Evolutionary conservation across 1,284 basidiomycete species (phyloP).

Genomic region (Hymenochaete sp.): DNA sequence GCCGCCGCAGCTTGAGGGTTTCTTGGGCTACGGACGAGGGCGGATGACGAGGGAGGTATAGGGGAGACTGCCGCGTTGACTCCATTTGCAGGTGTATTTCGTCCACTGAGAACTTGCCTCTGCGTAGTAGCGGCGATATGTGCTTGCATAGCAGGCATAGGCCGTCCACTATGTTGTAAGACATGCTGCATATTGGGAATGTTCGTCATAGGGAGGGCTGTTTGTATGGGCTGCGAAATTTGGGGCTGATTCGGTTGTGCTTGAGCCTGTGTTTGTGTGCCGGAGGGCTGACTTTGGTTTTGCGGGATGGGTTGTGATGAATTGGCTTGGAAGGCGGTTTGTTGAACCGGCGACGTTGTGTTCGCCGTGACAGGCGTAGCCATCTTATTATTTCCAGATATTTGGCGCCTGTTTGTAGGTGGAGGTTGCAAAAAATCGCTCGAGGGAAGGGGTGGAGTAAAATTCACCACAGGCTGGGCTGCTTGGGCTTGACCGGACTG

Average conservation of each 20-base stretch:
- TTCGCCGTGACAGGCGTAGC: slow-evolving; percentile 11
- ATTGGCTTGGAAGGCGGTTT: slow-evolving; percentile 3
- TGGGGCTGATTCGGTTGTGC: slow-evolving; percentile 17
- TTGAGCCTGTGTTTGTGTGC: slow-evolving; percentile 18
- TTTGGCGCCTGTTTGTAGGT: slow-evolving; percentile 19
- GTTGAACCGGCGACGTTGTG: slow-evolving; percentile 15
- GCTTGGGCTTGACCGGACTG: slow-evolving; percentile 14
- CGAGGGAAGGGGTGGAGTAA: slow-evolving; percentile 23
- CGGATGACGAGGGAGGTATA: slow-evolving; percentile 9
- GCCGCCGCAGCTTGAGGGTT: slow-evolving; percentile 7
- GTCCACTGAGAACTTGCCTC: slow-evolving; percentile 9
- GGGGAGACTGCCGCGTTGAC: slow-evolving; percentile 4
- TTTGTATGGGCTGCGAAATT: slow-evolving; percentile 16
- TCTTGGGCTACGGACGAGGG: slow-evolving; percentile 16
- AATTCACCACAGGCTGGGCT: slow-evolving; percentile 12
- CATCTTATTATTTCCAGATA: slow-evolving; percentile 11
- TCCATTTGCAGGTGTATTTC: slow-evolving; percentile 9
- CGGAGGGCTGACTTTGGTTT: slow-evolving; percentile 5
- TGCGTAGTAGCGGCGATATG: slow-evolving; percentile 6
- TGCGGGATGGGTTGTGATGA: slow-evolving; percentile 10
- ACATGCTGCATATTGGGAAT: slow-evolving; percentile 7
- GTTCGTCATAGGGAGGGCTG: slow-evolving; percentile 4
- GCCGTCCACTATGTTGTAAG: slow-evolving; percentile 2
- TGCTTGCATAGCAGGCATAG: slow-evolving; percentile 4
- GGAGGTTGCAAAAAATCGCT: slow-evolving; percentile 23